Percentiles rank a stretch among this genome's conserved stretches.
Conservation (phyloP, 2,329 filamentous ascomycete genomes). For the Clarireedia hainanense region DNA sequence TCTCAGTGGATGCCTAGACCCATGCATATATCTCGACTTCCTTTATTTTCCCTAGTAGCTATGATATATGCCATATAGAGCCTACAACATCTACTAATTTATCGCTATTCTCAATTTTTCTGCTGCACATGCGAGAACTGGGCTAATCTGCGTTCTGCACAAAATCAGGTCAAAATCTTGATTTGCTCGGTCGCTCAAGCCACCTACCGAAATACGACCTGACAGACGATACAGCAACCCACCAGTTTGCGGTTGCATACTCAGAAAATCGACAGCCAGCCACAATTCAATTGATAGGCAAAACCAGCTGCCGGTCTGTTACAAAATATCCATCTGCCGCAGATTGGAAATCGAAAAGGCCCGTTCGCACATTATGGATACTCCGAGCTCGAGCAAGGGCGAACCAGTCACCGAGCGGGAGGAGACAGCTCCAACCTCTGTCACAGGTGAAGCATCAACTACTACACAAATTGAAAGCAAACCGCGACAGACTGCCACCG, state of each 20-base stretch:
- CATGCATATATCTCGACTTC: background rate
- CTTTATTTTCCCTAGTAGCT: background rate
- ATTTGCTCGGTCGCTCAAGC: background rate
- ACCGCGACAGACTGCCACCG: slow-evolving; percentile 13
- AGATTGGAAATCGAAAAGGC: background rate
- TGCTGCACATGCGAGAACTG: background rate
- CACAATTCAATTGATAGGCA: background rate
- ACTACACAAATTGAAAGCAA: slow-evolving; percentile 21
- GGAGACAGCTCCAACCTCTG: slow-evolving; percentile 11
- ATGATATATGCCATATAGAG: background rate
- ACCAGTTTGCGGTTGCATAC: background rate
- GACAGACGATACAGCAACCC: background rate
- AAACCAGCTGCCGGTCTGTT: background rate
- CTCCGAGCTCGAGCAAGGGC: slow-evolving; percentile 23
- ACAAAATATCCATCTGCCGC: background rate
- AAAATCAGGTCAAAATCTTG: background rate
- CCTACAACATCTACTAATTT: background rate
- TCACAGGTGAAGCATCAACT: slow-evolving; percentile 14
- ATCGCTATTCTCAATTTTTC: background rate
- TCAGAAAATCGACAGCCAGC: background rate
- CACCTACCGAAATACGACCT: background rate
- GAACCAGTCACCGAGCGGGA: slow-evolving; percentile 21
- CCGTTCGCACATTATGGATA: slow-evolving; percentile 19
- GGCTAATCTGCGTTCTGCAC: background rate
- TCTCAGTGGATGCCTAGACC: background rate